Evolutionary conservation across 176 grass and related monocot genomes (phyloP), one percentile per base, ranked within the genome.

Genomic region (Ananas comosus): DNA sequence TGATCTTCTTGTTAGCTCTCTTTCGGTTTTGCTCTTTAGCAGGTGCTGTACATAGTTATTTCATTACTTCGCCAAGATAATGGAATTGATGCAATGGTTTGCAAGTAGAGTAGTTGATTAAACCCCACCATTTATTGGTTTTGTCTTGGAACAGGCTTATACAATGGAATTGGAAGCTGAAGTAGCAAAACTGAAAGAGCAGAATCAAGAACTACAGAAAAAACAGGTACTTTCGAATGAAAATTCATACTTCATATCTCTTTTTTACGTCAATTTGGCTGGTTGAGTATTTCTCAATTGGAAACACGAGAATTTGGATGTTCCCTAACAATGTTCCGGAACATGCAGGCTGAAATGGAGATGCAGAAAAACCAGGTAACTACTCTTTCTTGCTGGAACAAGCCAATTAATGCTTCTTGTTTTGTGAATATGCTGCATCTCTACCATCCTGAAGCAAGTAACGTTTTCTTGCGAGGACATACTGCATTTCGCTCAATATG

Each of bases 81-180:
- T 42, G 33, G 6, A 42, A 42, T 42, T 42, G 33, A 42, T 42
- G 33, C 33, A 42, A 42, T 42, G 33, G 4, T 42, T 42, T 42
- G 33, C 33, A 42, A 72, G 49, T 13, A 9, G 53, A 8, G 19
- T 68, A 14, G 19, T 16, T 29, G 2, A 72, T 64, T 1, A 74
- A 73, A 63, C 54, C 70, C 53, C 1, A 81, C 70, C 74, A 47
- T 49, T n/a, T 84, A 74, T 79, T 49, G 27, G 11, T 59, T 42
- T 78, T 25, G 48, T 33, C 17, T 79, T 73, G 68, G 48, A 3
- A 57, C 27, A 96, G 91, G 91, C 91, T 73, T 96, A 96, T 49
- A 96, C 87, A 16, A 76, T 96, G 84, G 91, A 96, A 64, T 69
- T 96, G 73, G 91, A 96, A 79, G 91, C 91, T 79, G 87, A 91